Evolutionary conservation across 2,329 filamentous ascomycete species (phyloP), one percentile per base, ranked within the genome.

Genomic region (Aspergillus glaucus): DNA sequence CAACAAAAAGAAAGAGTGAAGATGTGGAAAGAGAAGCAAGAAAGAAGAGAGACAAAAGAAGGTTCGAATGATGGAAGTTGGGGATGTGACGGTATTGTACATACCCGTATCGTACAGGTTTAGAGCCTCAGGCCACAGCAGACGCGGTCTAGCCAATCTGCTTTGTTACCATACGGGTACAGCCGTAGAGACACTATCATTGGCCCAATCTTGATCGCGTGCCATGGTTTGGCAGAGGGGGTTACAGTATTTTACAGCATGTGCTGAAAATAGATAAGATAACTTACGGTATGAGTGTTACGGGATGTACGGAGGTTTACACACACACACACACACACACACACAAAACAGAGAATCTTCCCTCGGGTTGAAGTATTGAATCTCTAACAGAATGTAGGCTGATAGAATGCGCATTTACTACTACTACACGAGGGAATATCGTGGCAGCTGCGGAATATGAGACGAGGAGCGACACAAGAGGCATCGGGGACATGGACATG

Each of bases 141-240:
- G 21, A 51, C 51, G 42, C 46, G 55, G 59, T 51, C 58, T 58
- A 56, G 56, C 58, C 56, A 55, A 52, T 55, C 58, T 12, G 26
- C 10, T 12, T 30, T 30, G 9, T n/a, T 36, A 36, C 34, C 34
- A n/a, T 36, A 36, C 34, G 34, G 34, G 15, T 36, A 36, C 34
- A 17, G 34, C 34, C 34, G 34, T 9, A 4, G 26, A 30, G 10
- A 12, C 26, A 30, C 26, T 30, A 30, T 37, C 1, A 56, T 51
- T 52, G 49, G 53, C 26, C 45, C 34, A 47, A 50, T 45, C 46
- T 36, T 47, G 37, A 3, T 40, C 9, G 37, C 37, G 37, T 40
- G 37, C 37, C 37, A 21, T 40, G 37, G 37, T 19, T 19, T 12
- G 3, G 1, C 5, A 37, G 34, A 37, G n/a, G 15, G 4, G 8